phyloP scores from a whole-genome alignment of 2,329 filamentous ascomycete species.

The Metarhizium anisopliae region DNA sequence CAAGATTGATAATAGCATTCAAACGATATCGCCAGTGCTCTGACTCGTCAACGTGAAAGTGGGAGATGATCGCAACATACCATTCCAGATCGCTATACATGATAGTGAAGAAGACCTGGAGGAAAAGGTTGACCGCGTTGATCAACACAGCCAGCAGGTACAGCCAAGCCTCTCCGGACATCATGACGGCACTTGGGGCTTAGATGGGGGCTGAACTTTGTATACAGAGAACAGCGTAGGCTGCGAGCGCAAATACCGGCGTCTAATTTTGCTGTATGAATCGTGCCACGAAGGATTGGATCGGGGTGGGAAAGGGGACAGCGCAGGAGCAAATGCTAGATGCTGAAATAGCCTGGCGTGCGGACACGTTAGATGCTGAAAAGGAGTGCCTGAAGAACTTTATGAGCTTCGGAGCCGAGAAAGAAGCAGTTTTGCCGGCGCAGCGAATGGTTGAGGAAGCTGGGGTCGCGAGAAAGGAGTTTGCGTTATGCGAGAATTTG shows the following conservation, averaged over 20 bases:
- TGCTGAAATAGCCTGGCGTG: neutral
- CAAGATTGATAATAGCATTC: no score
- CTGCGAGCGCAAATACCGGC: neutral
- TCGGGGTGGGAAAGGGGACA: neutral
- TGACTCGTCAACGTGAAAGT: neutral
- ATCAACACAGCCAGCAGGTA: slow-evolving; percentile 97
- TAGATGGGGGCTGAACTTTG: no score
- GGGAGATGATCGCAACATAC: slow-evolving; percentile 44
- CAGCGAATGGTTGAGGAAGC: neutral
- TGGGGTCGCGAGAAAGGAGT: neutral
- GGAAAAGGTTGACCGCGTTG: slow-evolving; percentile 99
- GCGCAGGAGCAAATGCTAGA: neutral
- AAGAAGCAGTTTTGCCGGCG: neutral
- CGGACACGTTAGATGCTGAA: neutral
- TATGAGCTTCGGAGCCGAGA: neutral
- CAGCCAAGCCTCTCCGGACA: slow-evolving; percentile 98
- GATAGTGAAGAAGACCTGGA: slow-evolving; percentile 99
- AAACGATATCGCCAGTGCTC: no score
- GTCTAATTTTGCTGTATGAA: neutral
- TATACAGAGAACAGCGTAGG: neutral
- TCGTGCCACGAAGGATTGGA: neutral
- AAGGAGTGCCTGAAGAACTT: neutral
- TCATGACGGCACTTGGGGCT: slow-evolving; percentile 30
- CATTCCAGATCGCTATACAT: slow-evolving; percentile 99
- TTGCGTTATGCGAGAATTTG: slow-evolving; percentile 6